A percentile compares a stretch with the other conserved stretches of the same genome.
Conservation (phyloP, 2,329 filamentous ascomycete species). For the Teratosphaeria destructans region DNA sequence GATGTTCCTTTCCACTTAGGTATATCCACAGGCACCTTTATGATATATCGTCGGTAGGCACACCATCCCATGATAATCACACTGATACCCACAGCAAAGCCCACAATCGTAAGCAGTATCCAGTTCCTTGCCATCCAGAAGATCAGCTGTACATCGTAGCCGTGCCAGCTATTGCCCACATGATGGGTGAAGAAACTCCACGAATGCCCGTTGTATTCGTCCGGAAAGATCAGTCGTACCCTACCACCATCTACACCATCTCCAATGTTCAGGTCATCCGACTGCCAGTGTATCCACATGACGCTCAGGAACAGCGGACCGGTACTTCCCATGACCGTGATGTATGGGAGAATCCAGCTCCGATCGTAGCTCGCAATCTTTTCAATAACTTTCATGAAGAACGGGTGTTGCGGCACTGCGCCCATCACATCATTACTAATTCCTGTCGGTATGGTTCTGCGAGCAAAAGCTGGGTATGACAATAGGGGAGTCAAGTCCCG, state of each 20-base stretch:
- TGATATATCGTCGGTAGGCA: slow-evolving; percentile 37
- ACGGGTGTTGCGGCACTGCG: slow-evolving; percentile 59
- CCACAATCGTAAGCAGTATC: slow-evolving; percentile 43
- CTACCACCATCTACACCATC: slow-evolving; percentile 36
- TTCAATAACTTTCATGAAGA: slow-evolving; percentile 61
- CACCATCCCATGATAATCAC: slow-evolving; percentile 41
- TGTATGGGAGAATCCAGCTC: slow-evolving; percentile 60
- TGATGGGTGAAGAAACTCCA: slow-evolving; percentile 66
- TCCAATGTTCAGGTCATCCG: slow-evolving; percentile 34
- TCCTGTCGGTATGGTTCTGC: slow-evolving; percentile 63
- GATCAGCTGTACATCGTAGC: slow-evolving; percentile 51
- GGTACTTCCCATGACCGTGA: slow-evolving; percentile 70
- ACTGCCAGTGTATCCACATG: slow-evolving; percentile 64
- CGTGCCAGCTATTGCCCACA: slow-evolving; percentile 56
- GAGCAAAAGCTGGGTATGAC: slow-evolving; percentile 60
- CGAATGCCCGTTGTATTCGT: slow-evolving; percentile 56
- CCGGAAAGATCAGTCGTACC: slow-evolving; percentile 57
- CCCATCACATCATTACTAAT: slow-evolving; percentile 78
- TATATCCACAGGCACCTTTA: slow-evolving; percentile 7
- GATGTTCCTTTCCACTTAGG: slow-evolving; percentile 17
- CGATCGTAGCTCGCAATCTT: slow-evolving; percentile 57
- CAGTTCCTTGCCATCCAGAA: slow-evolving; percentile 52
- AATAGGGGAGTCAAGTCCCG: slow-evolving; percentile 53
- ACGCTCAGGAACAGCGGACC: slow-evolving; percentile 67
- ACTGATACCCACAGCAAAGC: slow-evolving; percentile 39